Conservation (phyloP, 352 stramenopile genomes). For the Aphanomyces astaci region DNA sequence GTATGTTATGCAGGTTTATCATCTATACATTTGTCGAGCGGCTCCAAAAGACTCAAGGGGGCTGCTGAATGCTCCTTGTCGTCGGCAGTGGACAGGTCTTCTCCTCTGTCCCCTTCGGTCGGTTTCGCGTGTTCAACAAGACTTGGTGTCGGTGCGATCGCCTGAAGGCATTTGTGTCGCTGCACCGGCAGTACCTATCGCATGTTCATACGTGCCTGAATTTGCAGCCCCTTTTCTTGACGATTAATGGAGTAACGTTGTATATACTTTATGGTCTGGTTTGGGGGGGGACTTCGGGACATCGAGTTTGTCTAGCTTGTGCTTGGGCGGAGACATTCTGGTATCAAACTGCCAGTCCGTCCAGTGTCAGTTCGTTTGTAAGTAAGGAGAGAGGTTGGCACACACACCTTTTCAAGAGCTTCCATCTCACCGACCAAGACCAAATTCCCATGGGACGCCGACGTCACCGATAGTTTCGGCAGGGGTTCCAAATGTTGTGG, state of each 20-base stretch:
- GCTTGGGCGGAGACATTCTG: conserved; percentile 4
- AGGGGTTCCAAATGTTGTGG: conserved; percentile 5
- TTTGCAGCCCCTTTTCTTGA: too few species aligned
- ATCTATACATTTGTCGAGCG: background rate
- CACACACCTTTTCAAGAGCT: background rate
- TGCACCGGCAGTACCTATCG: background rate
- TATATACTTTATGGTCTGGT: background rate
- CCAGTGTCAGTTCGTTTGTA: too few species aligned
- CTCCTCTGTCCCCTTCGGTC: background rate
- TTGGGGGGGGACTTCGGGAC: background rate
- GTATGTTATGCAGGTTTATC: background rate
- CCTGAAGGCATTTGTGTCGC: conserved; percentile 1
- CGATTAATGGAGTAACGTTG: too few species aligned
- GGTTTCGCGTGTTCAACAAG: background rate
- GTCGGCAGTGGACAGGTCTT: background rate
- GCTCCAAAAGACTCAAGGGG: background rate
- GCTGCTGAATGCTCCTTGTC: background rate
- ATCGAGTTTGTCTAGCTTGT: conserved; percentile 21
- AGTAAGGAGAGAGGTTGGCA: background rate
- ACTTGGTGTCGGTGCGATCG: background rate
- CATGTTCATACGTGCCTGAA: too few species aligned
- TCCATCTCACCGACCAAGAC: background rate
- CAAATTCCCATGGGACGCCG: background rate
- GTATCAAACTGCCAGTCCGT: conserved; percentile 9
- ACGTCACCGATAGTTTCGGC: background rate